These are phyloP conservation scores for Leptographium radiaticola DNA, from an alignment of 2,329 filamentous ascomycete species.

Conservation along the genomic window DNA sequence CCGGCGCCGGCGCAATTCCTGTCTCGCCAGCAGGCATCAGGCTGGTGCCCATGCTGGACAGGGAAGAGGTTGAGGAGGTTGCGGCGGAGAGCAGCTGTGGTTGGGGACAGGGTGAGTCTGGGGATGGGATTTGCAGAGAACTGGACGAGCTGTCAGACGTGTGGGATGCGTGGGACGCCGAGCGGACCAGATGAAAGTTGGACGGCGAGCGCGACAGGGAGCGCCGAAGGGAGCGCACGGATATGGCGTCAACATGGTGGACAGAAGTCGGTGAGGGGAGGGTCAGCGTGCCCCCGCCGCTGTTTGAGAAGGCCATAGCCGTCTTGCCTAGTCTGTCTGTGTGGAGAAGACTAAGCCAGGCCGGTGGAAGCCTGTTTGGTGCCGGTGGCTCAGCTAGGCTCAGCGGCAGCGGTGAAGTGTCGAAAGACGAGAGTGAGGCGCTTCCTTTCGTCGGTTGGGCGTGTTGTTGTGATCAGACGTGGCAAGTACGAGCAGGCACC, in stretches of 20 bases:
- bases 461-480: background rate
- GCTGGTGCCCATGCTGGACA: background rate
- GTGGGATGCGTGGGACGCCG: constrained; percentile 34
- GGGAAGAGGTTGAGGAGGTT: background rate
- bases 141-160: constrained; percentile 36
- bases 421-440: background rate
- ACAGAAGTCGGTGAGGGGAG: constrained; percentile 75
- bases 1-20: constrained; percentile 17
- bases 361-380: too few species aligned
- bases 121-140: constrained; percentile 42
- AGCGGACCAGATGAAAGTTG: constrained; percentile 56
- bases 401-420: background rate
- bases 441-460: background rate
- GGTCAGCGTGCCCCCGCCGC: constrained; percentile 64
- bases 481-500: background rate
- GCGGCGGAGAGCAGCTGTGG: constrained; percentile 2
- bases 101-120: constrained; percentile 34
- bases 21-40: background rate
- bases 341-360: background rate
- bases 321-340: background rate
- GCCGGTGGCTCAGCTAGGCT: too few species aligned
- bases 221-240: constrained; percentile 70
- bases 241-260: constrained; percentile 64
- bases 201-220: constrained; percentile 91
- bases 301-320: constrained; percentile 44